phyloP scores from a whole-genome alignment of 2,329 filamentous ascomycete genomes.

The Ilyonectria sp. region DNA sequence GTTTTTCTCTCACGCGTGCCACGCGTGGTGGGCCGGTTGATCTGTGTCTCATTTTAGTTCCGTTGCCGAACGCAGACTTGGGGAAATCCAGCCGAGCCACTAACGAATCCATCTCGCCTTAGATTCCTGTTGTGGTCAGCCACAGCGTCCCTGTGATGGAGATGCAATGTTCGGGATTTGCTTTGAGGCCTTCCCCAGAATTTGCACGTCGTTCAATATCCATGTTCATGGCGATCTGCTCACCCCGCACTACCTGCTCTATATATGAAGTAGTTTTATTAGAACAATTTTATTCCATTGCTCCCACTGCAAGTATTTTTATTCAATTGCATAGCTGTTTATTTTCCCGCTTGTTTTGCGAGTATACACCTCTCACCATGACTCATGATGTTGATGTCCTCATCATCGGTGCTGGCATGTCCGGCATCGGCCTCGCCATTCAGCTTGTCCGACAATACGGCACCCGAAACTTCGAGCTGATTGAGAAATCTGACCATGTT shows the following conservation, averaged over 20 bases:
- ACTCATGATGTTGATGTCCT: conserved; percentile 41
- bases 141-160: neutral
- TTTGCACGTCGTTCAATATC: neutral
- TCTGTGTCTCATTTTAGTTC: neutral
- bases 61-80: neutral
- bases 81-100: neutral
- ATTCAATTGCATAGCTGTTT: neutral
- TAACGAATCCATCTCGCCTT: neutral
- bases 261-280: neutral
- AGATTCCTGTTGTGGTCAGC: neutral
- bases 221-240: neutral
- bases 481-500: conserved; percentile 42
- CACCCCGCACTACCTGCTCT: neutral
- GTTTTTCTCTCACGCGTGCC: neutral
- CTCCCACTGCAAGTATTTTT: neutral
- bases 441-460: conserved; percentile 39
- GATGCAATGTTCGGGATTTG: neutral
- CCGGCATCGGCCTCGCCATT: conserved; percentile 45
- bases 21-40: neutral
- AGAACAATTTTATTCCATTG: neutral
- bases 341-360: neutral
- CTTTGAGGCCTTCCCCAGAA: neutral
- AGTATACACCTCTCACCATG: conserved; percentile 18
- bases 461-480: conserved; percentile 42
- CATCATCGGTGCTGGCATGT: conserved; percentile 50